phyloP scores from a whole-genome alignment of 2,329 filamentous ascomycete species.

The Penicillium vulpinum region DNA sequence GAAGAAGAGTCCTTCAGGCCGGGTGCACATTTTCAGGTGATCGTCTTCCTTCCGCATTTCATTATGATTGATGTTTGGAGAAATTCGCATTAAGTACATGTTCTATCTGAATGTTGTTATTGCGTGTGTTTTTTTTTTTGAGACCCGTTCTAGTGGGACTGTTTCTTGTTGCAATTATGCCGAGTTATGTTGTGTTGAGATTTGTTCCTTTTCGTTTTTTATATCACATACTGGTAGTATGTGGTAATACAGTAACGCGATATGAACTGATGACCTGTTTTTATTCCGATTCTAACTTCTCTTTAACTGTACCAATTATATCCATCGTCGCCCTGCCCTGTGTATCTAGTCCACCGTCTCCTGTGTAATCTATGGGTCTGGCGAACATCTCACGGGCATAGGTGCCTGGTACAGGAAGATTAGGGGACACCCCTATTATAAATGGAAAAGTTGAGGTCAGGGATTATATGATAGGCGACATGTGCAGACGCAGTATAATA shows the following conservation, averaged over 20 bases:
- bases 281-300: not conserved
- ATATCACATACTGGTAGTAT: slow-evolving; percentile 2
- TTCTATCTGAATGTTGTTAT: slow-evolving; percentile 1
- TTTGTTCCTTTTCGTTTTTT: slow-evolving; percentile 1
- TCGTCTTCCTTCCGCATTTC: not conserved
- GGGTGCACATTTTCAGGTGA: slow-evolving; percentile 34
- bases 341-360: slow-evolving; percentile 8
- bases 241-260: slow-evolving; percentile 22
- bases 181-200: slow-evolving; percentile 10
- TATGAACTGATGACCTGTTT: slow-evolving; percentile 23
- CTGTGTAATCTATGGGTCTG: not conserved
- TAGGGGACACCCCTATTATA: not conserved
- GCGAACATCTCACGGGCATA: not conserved
- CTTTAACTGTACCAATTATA: slow-evolving; percentile 7
- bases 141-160: slow-evolving; percentile 1
- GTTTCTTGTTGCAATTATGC: slow-evolving; percentile 9
- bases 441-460: not conserved
- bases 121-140: slow-evolving; percentile 1
- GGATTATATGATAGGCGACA: not conserved
- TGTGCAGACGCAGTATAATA: slow-evolving; percentile 1
- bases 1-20: slow-evolving; percentile 39
- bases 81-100: not conserved
- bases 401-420: not conserved
- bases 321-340: slow-evolving; percentile 5
- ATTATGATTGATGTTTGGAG: slow-evolving; percentile 5